phyloP scores from a whole-genome alignment of 2,329 filamentous ascomycete genomes.

The Fonsecaea erecta region DNA sequence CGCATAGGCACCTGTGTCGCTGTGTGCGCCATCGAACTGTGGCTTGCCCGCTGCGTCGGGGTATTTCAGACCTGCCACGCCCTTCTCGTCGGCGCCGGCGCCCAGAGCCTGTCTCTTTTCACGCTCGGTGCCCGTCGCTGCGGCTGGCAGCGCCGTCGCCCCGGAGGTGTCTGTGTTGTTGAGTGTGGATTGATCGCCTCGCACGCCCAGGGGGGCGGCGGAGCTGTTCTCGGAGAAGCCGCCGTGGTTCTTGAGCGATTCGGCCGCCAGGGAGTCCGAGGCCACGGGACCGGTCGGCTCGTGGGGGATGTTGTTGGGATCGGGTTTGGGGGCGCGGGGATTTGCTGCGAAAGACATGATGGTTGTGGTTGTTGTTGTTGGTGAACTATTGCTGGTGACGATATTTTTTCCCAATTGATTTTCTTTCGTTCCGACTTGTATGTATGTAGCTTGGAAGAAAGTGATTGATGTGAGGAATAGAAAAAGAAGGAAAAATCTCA shows the following conservation, averaged over 20 bases:
- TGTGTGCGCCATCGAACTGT: slow-evolving; percentile 46
- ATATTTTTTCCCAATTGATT: no score
- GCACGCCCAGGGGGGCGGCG: slow-evolving; percentile 55
- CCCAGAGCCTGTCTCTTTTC: slow-evolving; percentile 51
- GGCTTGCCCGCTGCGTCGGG: slow-evolving; percentile 48
- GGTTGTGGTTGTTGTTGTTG: neutral
- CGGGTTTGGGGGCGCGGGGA: slow-evolving; percentile 47
- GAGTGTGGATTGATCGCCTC: slow-evolving; percentile 59
- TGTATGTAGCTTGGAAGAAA: no score
- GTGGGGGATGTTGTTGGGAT: slow-evolving; percentile 56
- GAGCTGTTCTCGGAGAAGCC: slow-evolving; percentile 65
- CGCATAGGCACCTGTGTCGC: slow-evolving; percentile 44
- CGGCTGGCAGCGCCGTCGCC: slow-evolving; percentile 57
- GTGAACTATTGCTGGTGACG: no score
- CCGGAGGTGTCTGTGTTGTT: slow-evolving; percentile 61
- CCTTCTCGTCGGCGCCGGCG: slow-evolving; percentile 47
- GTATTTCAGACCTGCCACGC: slow-evolving; percentile 39
- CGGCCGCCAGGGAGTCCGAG: slow-evolving; percentile 74
- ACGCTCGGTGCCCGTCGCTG: slow-evolving; percentile 52
- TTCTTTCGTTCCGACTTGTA: neutral
- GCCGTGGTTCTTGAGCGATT: slow-evolving; percentile 67
- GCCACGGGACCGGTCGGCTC: slow-evolving; percentile 69
- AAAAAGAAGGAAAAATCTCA: neutral
- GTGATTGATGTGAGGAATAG: neutral
- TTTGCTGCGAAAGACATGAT: slow-evolving; percentile 34